Base-by-base conservation (phyloP, 176 grass and related monocot genomes). In the Zoysia japonica region DNA sequence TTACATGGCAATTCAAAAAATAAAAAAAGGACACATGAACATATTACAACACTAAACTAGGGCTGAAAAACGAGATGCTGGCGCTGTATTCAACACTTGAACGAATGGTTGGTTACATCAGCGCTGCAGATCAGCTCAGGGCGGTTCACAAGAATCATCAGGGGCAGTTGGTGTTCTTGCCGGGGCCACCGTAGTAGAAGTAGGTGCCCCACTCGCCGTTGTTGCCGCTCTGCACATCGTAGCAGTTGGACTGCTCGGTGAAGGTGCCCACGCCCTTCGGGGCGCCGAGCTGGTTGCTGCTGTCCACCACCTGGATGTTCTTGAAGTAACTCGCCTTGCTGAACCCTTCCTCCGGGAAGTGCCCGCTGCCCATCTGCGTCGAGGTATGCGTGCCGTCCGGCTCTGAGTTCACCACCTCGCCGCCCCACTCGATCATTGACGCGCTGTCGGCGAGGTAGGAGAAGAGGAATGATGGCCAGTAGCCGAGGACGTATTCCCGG, bases 121-220 rank as follows among this genome's bases (percentile, higher is more conserved):
- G 28, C 28, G 28, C 28, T 57, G 47, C 9, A 56, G 16, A 19
- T 7, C 54, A 6, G 54, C 54, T 77, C 47, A 79, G 36, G 20
- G 62, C 10, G n/a, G 7, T 56, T 56, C 53, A 56, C 50, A 50
- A 35, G 5, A 9, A 3, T 5, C 14, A 2, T 80, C 88, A 96
- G 19, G 75, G 87, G 67, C 93, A 96, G 60, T 92, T 96, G 60
- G 87, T 64, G 87, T 86, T 92, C 86, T 90, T 92, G 53, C 93
- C 93, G 3, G 89, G 87, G 67, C 93, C 93, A 0, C 89, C 93
- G 0, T 97, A 97, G 76, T 91, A 97, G 73, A 97, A 97, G 50
- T 97, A 93, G 47, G 74, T 90, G 76, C 93, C 93, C 93, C 93
- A 97, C 35, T 93, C 83, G 6, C 88, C 88, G 41, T 89, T 97